phyloP scores from a whole-genome alignment of 2,329 filamentous ascomycete genomes.

The Mollisiaceae sp. region DNA sequence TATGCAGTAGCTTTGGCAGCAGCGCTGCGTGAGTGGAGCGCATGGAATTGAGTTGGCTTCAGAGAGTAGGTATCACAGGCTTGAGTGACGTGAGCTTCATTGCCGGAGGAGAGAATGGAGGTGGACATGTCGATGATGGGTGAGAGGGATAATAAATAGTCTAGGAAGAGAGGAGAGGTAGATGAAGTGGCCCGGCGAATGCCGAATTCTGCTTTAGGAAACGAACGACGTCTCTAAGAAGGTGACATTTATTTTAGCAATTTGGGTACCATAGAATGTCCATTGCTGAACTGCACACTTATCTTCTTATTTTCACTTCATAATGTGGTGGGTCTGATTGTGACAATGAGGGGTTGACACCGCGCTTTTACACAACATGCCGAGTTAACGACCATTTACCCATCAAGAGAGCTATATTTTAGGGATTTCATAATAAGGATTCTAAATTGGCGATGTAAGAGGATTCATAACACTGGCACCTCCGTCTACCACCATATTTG shows the following conservation, averaged over 20 bases:
- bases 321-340: neutral
- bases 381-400: neutral
- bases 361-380: neutral
- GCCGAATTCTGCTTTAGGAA: constrained; percentile 15
- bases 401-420: neutral
- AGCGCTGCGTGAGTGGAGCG: constrained; percentile 69
- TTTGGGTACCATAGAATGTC: neutral
- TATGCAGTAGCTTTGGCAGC: constrained; percentile 81
- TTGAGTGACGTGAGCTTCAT: constrained; percentile 37
- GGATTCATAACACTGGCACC: constrained; percentile 55
- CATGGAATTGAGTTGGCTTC: constrained; percentile 65
- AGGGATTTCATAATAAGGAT: neutral
- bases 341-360: neutral
- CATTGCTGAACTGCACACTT: neutral
- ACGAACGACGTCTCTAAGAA: constrained; percentile 10
- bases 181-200: constrained; percentile 6
- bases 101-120: constrained; percentile 37
- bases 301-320: neutral
- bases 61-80: constrained; percentile 55
- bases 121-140: constrained; percentile 30
- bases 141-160: neutral
- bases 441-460: constrained; percentile 47
- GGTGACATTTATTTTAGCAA: neutral
- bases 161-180: neutral
- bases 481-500: constrained; percentile 66